phyloP scores from a whole-genome alignment of 2,329 filamentous ascomycete species.

The Fusarium sp. region DNA sequence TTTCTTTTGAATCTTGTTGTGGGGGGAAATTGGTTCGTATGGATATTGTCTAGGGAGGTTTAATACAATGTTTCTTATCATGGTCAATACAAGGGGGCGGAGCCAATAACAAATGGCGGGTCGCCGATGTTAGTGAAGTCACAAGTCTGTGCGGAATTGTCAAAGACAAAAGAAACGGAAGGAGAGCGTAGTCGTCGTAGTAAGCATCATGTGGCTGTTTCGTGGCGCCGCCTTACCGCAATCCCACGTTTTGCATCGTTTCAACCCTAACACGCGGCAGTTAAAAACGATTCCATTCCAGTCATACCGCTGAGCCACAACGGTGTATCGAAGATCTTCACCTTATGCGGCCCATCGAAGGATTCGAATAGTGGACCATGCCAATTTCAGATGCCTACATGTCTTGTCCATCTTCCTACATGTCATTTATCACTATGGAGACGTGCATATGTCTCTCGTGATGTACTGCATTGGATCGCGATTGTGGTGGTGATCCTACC shows the following conservation, averaged over 20 bases:
- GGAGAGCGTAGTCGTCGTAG: neutral
- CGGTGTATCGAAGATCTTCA: neutral
- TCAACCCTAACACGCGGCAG: neutral
- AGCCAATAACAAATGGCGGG: neutral
- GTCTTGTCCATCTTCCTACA: neutral
- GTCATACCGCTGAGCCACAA: neutral
- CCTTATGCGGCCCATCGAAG: neutral
- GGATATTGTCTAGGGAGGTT: neutral
- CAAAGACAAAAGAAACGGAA: neutral
- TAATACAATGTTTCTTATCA: neutral
- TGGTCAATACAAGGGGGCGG: neutral
- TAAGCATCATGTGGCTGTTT: neutral
- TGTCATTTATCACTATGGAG: neutral
- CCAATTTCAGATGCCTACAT: neutral
- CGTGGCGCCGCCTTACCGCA: neutral
- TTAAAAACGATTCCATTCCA: neutral
- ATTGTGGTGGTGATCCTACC: no score
- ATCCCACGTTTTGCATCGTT: neutral
- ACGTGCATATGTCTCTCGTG: neutral
- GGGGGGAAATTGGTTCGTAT: neutral
- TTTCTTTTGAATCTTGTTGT: neutral
- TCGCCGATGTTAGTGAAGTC: neutral
- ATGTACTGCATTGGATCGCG: no score
- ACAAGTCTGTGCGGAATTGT: neutral
- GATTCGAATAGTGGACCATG: neutral